Evolutionary conservation across 345 rosid genomes (phyloP).

Genomic region (Hibiscus syriacus): DNA sequence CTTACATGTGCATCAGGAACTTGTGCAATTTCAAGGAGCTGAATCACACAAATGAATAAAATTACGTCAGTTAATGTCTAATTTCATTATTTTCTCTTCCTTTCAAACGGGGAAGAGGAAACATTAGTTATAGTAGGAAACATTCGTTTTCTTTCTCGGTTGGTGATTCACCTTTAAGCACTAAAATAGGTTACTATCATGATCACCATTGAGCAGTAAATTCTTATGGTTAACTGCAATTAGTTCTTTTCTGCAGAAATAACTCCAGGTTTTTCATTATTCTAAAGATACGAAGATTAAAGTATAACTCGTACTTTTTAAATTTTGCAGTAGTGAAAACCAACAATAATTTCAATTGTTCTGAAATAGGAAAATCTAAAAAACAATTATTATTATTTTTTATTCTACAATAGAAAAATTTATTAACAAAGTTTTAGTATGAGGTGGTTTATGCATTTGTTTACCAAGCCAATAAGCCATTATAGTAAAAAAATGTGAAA

Average conservation of each 20-base stretch:
- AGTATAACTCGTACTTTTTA: not conserved
- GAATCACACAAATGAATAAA: constrained; percentile 22
- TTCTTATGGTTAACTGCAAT: not conserved
- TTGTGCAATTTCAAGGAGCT: constrained; percentile 98
- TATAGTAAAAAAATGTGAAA: not conserved
- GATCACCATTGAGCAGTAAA: not conserved
- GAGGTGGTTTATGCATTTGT: not conserved
- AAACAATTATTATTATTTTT: too few species aligned
- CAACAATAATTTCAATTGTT: not conserved
- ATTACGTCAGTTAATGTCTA: not conserved
- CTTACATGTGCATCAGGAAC: constrained; percentile 96
- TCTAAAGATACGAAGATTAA: not conserved
- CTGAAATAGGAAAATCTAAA: not conserved
- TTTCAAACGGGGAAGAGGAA: not conserved
- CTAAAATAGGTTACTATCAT: not conserved
- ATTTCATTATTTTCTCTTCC: not conserved
- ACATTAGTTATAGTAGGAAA: not conserved
- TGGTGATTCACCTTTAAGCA: not conserved
- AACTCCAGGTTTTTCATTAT: not conserved
- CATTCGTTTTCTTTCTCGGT: not conserved
- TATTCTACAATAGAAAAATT: too few species aligned
- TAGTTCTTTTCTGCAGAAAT: not conserved
- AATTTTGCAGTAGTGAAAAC: not conserved
- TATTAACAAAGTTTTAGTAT: not conserved
- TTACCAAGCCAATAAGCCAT: not conserved